Evolutionary conservation across 495 filamentous ascomycete genomes (phyloP).

Genomic region (Sporormia fimetaria): DNA sequence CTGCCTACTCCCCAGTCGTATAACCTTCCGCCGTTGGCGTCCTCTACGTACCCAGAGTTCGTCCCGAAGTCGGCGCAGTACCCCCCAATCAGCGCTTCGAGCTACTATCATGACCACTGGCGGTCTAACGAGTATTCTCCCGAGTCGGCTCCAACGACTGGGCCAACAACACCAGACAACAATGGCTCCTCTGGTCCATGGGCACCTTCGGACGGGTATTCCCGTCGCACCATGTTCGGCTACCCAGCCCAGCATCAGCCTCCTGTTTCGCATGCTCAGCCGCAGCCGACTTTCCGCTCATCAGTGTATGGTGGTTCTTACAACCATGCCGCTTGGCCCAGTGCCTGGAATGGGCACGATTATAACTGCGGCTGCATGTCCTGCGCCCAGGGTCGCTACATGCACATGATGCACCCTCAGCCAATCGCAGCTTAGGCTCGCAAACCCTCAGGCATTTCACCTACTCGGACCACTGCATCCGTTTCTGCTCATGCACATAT

Average conservation of each 20-base stretch:
- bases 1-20: conserved; percentile 16
- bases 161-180: conserved; percentile 40
- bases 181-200: conserved; percentile 39
- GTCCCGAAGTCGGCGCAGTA: conserved; percentile 19
- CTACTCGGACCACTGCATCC: conserved; percentile 4
- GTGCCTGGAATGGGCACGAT: conserved; percentile 33
- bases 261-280: conserved; percentile 15
- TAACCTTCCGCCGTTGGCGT: conserved; percentile 14
- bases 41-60: conserved; percentile 19
- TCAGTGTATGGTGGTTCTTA: conserved; percentile 25
- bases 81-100: conserved; percentile 15
- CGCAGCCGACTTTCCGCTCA: conserved; percentile 23
- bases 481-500: conserved; percentile 3
- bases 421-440: conserved; percentile 52
- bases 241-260: conserved; percentile 27
- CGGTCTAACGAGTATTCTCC: conserved; percentile 55
- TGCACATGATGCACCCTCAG: too few relatives aligned
- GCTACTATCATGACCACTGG: conserved; percentile 35
- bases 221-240: conserved; percentile 31
- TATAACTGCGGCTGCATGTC: conserved; percentile 58
- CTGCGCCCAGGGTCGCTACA: conserved; percentile 52
- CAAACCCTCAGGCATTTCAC: too few relatives aligned
- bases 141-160: conserved; percentile 55
- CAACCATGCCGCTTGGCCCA: too few relatives aligned
- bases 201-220: conserved; percentile 26